These are phyloP conservation scores for Naematelia aurantialba DNA, from an alignment of 768 basidiomycete genomes.

Conservation along the genomic window DNA sequence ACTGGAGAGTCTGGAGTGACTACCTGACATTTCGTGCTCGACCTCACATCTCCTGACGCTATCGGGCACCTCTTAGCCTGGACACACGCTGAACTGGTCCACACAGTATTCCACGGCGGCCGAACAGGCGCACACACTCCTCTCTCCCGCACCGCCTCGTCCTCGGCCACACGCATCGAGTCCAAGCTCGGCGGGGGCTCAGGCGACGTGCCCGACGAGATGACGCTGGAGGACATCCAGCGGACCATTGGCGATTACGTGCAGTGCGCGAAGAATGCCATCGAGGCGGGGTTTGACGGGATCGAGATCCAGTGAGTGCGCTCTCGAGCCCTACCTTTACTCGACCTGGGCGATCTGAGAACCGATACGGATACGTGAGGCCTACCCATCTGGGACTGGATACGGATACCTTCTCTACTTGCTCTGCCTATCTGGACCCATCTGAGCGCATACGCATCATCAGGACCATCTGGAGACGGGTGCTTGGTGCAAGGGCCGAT, in stretches of 20 bases:
- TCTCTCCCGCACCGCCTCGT: conserved; percentile 4
- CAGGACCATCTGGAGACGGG: too few relatives aligned
- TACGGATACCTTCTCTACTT: too few relatives aligned
- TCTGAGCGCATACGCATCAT: too few relatives aligned
- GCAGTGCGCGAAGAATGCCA: conserved; percentile 56
- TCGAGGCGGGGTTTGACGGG: conserved; percentile 60
- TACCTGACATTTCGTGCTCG: too few relatives aligned
- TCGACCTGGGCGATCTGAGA: too few relatives aligned
- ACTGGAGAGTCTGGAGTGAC: too few relatives aligned
- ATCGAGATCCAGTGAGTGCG: conserved; percentile 52
- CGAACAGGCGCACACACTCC: not conserved
- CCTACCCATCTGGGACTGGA: conserved; percentile 17
- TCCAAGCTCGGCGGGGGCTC: not conserved
- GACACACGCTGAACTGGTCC: not conserved
- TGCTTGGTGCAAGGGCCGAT: too few relatives aligned
- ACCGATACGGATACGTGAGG: too few relatives aligned
- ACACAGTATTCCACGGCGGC: not conserved
- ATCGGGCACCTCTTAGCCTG: not conserved
- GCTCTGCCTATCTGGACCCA: too few relatives aligned
- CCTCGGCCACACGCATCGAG: conserved; percentile 7
- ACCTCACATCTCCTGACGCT: not conserved
- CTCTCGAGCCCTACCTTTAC: too few relatives aligned
- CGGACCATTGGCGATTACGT: conserved; percentile 47
- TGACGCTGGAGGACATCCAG: conserved; percentile 37
- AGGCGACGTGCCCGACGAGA: conserved; percentile 14